Evolutionary conservation across 331 rosid species (phyloP), one percentile per base, ranked within the genome.

Genomic region (Spiraea crenata): DNA sequence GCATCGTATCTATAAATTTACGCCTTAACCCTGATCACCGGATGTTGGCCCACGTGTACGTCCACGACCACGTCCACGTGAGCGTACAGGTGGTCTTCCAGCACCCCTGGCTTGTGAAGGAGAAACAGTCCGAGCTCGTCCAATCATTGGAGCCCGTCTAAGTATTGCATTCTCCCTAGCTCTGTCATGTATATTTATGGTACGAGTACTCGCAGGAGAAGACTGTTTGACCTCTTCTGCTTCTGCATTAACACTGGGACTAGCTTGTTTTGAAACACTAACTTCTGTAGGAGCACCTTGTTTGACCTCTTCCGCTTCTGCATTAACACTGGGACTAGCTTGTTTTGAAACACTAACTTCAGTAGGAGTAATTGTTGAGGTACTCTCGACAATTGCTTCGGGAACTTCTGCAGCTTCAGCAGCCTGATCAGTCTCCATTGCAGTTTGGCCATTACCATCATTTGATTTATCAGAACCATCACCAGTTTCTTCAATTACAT

Each of bases 381-480:
- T 35, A 63, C 70, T 66, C 75, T 85, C 96, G 3, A 63, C 67
- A 2, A 71, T 69, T 61, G 54, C 71, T 7, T 80, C 71, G 41
- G 84, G 68, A 52, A 84, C 78, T 66, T 85, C 95, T 15, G 81
- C 81, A 52, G 85, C 78, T 66, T 85, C 95, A n/a, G 81, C 81
- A 46, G 65, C 88, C 57, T 74, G 96, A 77, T 86, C 93, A 34
- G 68, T 69, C 81, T 89, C 96, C 51, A 54, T 74, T 50, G 72
- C 77, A 39, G 65, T 55, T 34, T 79, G 85, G 44, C 87, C 93
- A 4, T 62, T 87, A 48, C 77, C 85, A 63, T 93, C 92, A 48
- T 70, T 74, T 31, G 92, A 72, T 72, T 89, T 90, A 9, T 93
- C 96, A n/a, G 92, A 77, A 71, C 72, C 84, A 77, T 91, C 97